Evolutionary conservation across 139 green algal genomes (phyloP), one percentile per base, ranked within the genome.

Genomic region (Chlorella sorokiniana): DNA sequence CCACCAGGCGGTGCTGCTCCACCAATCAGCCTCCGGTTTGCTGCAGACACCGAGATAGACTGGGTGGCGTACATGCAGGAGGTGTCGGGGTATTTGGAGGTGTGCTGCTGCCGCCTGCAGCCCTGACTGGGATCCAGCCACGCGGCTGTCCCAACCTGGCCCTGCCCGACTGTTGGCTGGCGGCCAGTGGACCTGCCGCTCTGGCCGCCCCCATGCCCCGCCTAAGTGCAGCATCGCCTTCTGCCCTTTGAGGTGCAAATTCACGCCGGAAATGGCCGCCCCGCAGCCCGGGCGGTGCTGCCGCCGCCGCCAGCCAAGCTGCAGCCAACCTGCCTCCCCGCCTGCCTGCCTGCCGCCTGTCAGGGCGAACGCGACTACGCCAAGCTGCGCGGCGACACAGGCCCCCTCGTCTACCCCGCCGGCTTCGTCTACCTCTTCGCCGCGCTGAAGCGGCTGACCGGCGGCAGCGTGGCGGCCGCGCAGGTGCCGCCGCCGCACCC

Each of bases 321-420:
- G 8, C n/a, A 8, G 37, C 38, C 62, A 35, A 29, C 20, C 27
- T 72, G 48, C 25, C 44, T 31, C 14, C 3, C 42, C 59, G 54
- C 29, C 31, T 38, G 41, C 42, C n/a, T 20, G 35, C 51, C 31
- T 42, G 68, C n/a, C 9, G 25, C n/a, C 44, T 20, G 4, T 6
- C 5, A 88, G 59, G 93, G 94, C 16, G 92, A 98, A 86, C 78
- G 85, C 16, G 90, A 98, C 88, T 98, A 98, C 82, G 45, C 44
- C 14, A 75, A 93, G 33, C 63, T 98, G 6, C 54, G 83, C 1
- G 94, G 94, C 10, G 87, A 90, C 63, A 98, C 94, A 7, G 94
- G 94, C 0, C 94, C 94, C 3, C 83, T 96, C 56, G 94, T 97
- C 35, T 98, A 98, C 86, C 94, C 94, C 7, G 94, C 93, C 23